Evolutionary conservation across 345 rosid genomes (phyloP).

Genomic region (Sisymbrium altissimum): DNA sequence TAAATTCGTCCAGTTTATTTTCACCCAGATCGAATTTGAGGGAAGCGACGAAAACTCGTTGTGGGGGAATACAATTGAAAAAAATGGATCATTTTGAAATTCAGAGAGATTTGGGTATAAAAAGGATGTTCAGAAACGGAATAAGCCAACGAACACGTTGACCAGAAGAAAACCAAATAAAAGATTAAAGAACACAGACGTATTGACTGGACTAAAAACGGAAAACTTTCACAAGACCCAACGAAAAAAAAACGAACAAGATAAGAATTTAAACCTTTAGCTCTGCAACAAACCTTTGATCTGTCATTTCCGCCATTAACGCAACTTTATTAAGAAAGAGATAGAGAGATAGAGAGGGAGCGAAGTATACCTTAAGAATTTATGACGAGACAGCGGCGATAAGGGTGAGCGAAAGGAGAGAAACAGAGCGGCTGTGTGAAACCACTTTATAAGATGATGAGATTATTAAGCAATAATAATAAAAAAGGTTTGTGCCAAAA

Average conservation of each 20-base stretch:
- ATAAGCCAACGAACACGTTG: conserved; percentile 22
- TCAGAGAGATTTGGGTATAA: conserved; percentile 8
- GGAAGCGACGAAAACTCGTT: neutral
- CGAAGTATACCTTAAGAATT: neutral
- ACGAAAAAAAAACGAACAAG: neutral
- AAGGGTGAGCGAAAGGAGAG: neutral
- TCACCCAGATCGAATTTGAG: conserved; percentile 2
- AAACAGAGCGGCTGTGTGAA: conserved; percentile 19
- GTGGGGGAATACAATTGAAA: neutral
- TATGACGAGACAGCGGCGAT: conserved; percentile 8
- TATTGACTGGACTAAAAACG: conserved; percentile 21
- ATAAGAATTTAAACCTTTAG: neutral
- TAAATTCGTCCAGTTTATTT: neutral
- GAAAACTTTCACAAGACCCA: neutral
- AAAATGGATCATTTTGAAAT: neutral
- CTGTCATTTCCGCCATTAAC: conserved; percentile 15
- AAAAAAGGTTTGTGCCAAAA: neutral
- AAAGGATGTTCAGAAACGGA: conserved; percentile 14
- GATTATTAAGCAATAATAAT: neutral
- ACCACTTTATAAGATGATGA: neutral
- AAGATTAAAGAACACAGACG: neutral
- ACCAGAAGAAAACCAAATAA: neutral
- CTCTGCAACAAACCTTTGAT: conserved; percentile 19
- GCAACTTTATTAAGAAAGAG: conserved; percentile 4
- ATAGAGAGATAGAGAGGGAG: neutral